phyloP scores from a whole-genome alignment of 345 rosid species.

The Balakata baccata region DNA sequence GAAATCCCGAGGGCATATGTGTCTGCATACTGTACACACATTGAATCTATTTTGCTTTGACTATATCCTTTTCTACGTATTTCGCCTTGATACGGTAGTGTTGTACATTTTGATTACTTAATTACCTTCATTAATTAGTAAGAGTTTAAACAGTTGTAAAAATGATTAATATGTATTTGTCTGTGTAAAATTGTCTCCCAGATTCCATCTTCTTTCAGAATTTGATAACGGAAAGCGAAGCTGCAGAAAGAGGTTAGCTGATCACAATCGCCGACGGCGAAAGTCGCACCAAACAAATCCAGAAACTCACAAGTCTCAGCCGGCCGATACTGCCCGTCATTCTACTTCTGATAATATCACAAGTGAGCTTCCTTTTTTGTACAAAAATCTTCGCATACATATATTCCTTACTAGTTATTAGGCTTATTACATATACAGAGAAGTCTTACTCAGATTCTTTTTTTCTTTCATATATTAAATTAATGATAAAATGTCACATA shows the following conservation, averaged over 20 bases:
- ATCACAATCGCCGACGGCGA: constrained; percentile 91
- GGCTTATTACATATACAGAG: too few relatives aligned
- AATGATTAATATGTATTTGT: too few relatives aligned
- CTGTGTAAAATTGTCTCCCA: constrained; percentile 20
- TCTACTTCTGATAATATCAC: constrained; percentile 41
- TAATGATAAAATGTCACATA: too few relatives aligned
- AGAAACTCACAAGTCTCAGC: constrained; percentile 42
- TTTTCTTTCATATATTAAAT: too few relatives aligned
- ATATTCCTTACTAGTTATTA: too few relatives aligned
- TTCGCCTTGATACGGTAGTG: not conserved
- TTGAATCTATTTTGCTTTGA: not conserved
- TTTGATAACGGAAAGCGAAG: constrained; percentile 98
- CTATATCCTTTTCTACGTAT: constrained; percentile 3
- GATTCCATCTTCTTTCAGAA: constrained; percentile 86
- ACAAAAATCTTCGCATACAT: too few relatives aligned
- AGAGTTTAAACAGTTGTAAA: too few relatives aligned
- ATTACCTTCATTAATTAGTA: not conserved
- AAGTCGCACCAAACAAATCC: constrained; percentile 55
- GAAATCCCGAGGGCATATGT: constrained; percentile 47
- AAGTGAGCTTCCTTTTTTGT: constrained; percentile 24
- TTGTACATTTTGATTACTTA: not conserved
- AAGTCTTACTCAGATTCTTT: too few relatives aligned
- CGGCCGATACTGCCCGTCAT: constrained; percentile 24
- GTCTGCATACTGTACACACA: constrained; percentile 20
- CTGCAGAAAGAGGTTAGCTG: constrained; percentile 90